A percentile compares a stretch with the other conserved stretches of the same genome.
Evolutionary conservation across 192 early-diverging fungal species (phyloP).

Genomic region (Mortierella claussenii): DNA sequence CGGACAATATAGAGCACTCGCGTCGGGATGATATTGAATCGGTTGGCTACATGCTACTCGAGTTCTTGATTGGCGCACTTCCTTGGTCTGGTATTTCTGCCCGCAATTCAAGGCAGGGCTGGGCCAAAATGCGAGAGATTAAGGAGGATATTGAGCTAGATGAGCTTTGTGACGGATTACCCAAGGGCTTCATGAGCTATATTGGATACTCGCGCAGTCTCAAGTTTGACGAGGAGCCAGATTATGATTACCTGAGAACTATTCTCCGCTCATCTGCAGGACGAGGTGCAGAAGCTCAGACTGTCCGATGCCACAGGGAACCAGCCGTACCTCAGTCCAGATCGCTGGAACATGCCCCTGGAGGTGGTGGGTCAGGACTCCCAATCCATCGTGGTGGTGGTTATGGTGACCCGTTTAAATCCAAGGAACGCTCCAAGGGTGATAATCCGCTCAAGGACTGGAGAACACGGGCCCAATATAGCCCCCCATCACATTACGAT

Average conservation of each 20-base stretch:
- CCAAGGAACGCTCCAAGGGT: conserved; percentile 3
- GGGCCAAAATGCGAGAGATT: conserved; percentile 88
- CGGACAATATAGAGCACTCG: conserved; percentile 70
- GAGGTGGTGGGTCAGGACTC: too few species aligned
- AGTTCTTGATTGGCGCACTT: conserved; percentile 76
- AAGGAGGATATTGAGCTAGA: conserved; percentile 79
- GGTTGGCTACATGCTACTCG: conserved; percentile 84
- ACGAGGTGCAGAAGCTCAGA: conserved; percentile 41
- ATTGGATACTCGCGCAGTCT: conserved; percentile 78
- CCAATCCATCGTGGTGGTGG: conserved; percentile 34
- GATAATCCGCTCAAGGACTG: conserved; percentile 32
- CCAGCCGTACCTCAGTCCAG: conserved; percentile 1
- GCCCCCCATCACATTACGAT: conserved; percentile 16
- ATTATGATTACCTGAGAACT: conserved; percentile 78
- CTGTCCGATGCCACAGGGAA: conserved; percentile 34
- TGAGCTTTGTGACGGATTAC: conserved; percentile 82
- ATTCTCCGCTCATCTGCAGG: conserved; percentile 36
- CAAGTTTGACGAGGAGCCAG: conserved; percentile 79
- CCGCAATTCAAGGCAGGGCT: conserved; percentile 82
- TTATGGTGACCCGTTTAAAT: conserved; percentile 12
- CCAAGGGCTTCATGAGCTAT: conserved; percentile 75
- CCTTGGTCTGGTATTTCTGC: conserved; percentile 92
- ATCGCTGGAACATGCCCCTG: conserved; percentile 19
- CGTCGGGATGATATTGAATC: conserved; percentile 89
- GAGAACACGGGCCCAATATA: conserved; percentile 24